A percentile compares a stretch with the other conserved stretches of the same genome.
phyloP scores from a whole-genome alignment of 164 flowering plant genomes.

The Nymphaea colorata region DNA sequence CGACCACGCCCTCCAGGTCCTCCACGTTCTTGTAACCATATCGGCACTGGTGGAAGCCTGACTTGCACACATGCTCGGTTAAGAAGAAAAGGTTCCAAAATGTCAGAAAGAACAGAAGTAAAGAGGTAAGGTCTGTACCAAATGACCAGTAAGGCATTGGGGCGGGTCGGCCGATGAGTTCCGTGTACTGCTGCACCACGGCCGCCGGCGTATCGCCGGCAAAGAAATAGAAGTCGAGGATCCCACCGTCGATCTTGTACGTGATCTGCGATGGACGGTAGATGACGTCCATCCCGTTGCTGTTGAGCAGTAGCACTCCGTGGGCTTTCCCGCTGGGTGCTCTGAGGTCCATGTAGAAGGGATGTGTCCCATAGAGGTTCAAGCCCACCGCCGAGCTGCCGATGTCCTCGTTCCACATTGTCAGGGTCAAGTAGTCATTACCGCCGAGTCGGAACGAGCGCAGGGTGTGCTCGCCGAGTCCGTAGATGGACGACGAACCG shows the following conservation, averaged over 20 bases:
- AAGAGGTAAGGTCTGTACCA: conserved; percentile 11
- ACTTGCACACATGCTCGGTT: background rate
- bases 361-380: conserved; percentile 78
- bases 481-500: conserved; percentile 33
- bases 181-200: conserved; percentile 24
- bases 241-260: conserved; percentile 27
- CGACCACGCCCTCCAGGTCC: conserved; percentile 61
- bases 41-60: conserved; percentile 84
- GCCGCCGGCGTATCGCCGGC: conserved; percentile 20
- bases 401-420: conserved; percentile 59
- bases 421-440: conserved; percentile 31
- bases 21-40: conserved; percentile 60
- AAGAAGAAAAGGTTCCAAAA: too few species aligned
- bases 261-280: conserved; percentile 17
- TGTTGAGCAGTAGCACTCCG: conserved; percentile 38
- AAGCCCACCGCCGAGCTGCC: conserved; percentile 27
- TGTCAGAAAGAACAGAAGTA: background rate
- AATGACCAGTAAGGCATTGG: conserved; percentile 40
- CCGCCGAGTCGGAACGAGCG: conserved; percentile 30
- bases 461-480: conserved; percentile 87
- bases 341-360: conserved; percentile 69
- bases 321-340: conserved; percentile 35
- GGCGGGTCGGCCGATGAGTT: conserved; percentile 27
- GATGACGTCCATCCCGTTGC: conserved; percentile 29
- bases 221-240: conserved; percentile 29